A percentile compares a stretch with the other conserved stretches of the same genome.
phyloP scores from a whole-genome alignment of 1,284 basidiomycete species.

The Papiliotrema terrestris region DNA sequence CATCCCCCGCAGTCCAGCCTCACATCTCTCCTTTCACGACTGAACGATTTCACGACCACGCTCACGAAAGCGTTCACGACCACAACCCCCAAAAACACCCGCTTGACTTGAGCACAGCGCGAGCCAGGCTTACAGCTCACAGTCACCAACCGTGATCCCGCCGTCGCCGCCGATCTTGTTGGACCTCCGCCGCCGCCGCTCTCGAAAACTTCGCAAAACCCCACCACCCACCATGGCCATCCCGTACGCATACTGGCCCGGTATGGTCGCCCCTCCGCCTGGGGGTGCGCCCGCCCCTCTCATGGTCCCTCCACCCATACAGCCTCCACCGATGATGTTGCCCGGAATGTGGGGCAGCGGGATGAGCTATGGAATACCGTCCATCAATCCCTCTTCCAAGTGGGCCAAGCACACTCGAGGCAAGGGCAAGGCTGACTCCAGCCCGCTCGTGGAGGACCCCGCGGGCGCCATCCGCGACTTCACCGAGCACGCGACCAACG shows the following conservation, averaged over 20 bases:
- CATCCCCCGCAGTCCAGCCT: too few species aligned
- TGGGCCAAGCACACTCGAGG: not conserved
- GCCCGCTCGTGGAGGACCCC: constrained; percentile 18
- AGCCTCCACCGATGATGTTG: not conserved
- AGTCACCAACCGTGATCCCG: too few species aligned
- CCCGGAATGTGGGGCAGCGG: not conserved
- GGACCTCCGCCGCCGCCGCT: not conserved
- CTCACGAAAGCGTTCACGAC: too few species aligned
- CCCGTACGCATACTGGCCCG: not conserved
- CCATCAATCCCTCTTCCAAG: constrained; percentile 11
- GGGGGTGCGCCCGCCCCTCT: not conserved
- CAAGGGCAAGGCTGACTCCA: constrained; percentile 4
- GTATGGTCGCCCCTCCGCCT: not conserved
- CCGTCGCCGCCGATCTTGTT: too few species aligned
- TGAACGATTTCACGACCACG: too few species aligned
- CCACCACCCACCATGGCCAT: not conserved
- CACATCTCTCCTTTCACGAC: too few species aligned
- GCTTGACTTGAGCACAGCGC: too few species aligned
- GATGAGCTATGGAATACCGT: constrained; percentile 3
- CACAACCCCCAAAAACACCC: too few species aligned
- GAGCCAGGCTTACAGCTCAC: too few species aligned
- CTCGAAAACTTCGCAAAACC: not conserved
- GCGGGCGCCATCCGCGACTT: constrained; percentile 28
- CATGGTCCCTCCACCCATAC: not conserved
- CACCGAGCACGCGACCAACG: constrained; percentile 26